Evolutionary conservation across 2,329 filamentous ascomycete genomes (phyloP).

Genomic region (Talaromyces sp.): DNA sequence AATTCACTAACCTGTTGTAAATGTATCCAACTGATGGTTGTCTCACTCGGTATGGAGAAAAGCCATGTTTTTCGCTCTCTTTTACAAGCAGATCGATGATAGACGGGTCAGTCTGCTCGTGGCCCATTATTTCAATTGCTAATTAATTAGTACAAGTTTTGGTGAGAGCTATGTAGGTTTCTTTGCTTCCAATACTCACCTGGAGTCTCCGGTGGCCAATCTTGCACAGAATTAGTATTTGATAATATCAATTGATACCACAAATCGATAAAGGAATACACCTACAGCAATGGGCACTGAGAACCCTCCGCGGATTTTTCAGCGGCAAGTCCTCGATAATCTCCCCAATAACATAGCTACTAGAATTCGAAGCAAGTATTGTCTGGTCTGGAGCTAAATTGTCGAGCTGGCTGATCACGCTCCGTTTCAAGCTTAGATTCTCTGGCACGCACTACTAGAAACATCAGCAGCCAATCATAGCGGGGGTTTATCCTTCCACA

Average conservation of each 20-base stretch:
- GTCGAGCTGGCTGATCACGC: conserved; percentile 36
- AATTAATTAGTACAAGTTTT: not conserved
- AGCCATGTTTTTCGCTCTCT: conserved; percentile 25
- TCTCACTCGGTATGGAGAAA: conserved; percentile 32
- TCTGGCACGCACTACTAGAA: conserved; percentile 40
- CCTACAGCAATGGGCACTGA: conserved; percentile 42
- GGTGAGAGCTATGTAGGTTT: not conserved
- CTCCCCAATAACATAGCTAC: conserved; percentile 40
- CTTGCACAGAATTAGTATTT: conserved; percentile 13
- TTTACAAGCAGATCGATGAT: conserved; percentile 25
- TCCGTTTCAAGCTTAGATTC: conserved; percentile 35
- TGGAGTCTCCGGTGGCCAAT: conserved; percentile 35
- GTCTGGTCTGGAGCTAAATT: conserved; percentile 26
- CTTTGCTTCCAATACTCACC: conserved; percentile 15
- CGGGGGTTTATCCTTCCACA: not conserved
- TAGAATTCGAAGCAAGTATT: conserved; percentile 44
- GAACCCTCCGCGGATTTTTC: conserved; percentile 28
- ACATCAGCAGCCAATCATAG: not conserved
- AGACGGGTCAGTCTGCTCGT: conserved; percentile 24
- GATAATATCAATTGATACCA: not conserved
- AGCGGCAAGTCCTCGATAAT: conserved; percentile 35
- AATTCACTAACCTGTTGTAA: conserved; percentile 27
- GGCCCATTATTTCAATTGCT: conserved; percentile 37
- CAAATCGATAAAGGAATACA: conserved; percentile 1
- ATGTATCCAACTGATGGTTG: conserved; percentile 34